These are phyloP conservation scores for Paraurostyla sp. DNA, from an alignment of 73 alveolate genomes.

Conservation along the genomic window DNA sequence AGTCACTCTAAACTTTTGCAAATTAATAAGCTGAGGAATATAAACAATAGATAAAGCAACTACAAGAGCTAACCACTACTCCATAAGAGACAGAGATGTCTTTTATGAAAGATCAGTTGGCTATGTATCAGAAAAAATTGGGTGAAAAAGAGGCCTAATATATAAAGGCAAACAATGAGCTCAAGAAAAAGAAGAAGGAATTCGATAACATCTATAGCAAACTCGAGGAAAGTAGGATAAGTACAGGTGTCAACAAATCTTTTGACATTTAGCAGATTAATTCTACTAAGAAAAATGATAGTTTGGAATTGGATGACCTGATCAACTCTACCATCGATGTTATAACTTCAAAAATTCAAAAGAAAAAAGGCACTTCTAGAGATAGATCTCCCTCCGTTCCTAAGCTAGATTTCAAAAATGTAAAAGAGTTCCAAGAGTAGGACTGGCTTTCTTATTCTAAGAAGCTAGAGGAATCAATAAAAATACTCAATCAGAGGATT, in stretches of 20 bases:
- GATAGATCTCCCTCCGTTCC: slow-evolving; percentile 69
- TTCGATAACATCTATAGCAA: background rate
- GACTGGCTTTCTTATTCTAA: slow-evolving; percentile 74
- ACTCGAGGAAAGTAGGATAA: slow-evolving; percentile 16
- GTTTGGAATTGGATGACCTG: slow-evolving; percentile 45
- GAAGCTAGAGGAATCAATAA: slow-evolving; percentile 73
- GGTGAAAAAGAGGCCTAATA: slow-evolving; percentile 41
- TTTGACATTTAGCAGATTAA: background rate
- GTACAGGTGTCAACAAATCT: slow-evolving; percentile 4
- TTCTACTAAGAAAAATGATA: slow-evolving; percentile 18
- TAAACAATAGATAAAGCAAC: background rate
- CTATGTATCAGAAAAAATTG: background rate
- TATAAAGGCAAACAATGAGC: slow-evolving; percentile 18
- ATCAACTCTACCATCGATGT: slow-evolving; percentile 31
- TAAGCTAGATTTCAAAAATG: slow-evolving; percentile 57
- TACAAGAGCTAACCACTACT: background rate
- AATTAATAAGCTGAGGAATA: slow-evolving; percentile 20
- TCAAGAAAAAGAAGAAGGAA: slow-evolving; percentile 53
- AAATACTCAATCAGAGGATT: slow-evolving; percentile 58
- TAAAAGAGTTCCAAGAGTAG: slow-evolving; percentile 72
- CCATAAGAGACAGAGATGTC: slow-evolving; percentile 9
- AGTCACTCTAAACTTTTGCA: slow-evolving; percentile 39
- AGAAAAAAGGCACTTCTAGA: slow-evolving; percentile 31
- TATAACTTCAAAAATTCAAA: background rate
- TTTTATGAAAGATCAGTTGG: slow-evolving; percentile 26